phyloP scores from a whole-genome alignment of 1,139 yeast genomes.

The Chernovozyma sophiae-reginae region DNA sequence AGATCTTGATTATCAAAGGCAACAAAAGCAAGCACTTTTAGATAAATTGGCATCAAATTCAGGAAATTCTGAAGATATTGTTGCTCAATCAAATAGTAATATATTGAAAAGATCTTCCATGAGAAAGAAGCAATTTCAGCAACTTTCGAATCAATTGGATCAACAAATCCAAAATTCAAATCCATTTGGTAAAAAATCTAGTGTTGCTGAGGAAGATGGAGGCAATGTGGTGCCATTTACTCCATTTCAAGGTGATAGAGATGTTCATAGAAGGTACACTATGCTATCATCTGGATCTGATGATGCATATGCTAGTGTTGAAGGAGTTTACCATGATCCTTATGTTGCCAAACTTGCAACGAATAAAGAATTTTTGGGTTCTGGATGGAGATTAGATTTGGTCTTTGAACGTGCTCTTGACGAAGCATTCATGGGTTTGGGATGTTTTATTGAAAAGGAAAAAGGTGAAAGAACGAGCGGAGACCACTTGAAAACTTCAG shows the following conservation, averaged over 20 bases:
- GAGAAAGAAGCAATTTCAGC: constrained; percentile 64
- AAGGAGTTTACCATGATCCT: constrained; percentile 39
- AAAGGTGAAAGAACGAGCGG: constrained; percentile 21
- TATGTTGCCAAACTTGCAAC: constrained; percentile 51
- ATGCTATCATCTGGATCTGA: constrained; percentile 27
- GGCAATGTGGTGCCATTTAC: constrained; percentile 65
- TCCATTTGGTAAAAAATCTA: constrained; percentile 20
- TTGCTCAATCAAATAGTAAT: constrained; percentile 36
- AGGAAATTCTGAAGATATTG: constrained; percentile 51
- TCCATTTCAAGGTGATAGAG: constrained; percentile 90
- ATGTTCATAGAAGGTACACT: constrained; percentile 37
- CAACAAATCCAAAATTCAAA: constrained; percentile 31
- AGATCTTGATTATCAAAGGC: constrained; percentile 51
- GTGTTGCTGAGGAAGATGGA: constrained; percentile 19
- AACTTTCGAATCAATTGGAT: constrained; percentile 50
- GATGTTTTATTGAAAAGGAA: constrained; percentile 72
- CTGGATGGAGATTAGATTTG: constrained; percentile 73
- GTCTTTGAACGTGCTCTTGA: constrained; percentile 77
- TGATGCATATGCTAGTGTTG: constrained; percentile 41
- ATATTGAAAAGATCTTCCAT: constrained; percentile 60
- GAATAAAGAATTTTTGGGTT: constrained; percentile 71
- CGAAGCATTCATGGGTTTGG: constrained; percentile 87
- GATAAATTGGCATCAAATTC: constrained; percentile 56
- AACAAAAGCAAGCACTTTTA: constrained; percentile 64
- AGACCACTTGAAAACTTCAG: not conserved